Conservation (phyloP, 495 filamentous ascomycete species). For the Neurospora sp. region DNA sequence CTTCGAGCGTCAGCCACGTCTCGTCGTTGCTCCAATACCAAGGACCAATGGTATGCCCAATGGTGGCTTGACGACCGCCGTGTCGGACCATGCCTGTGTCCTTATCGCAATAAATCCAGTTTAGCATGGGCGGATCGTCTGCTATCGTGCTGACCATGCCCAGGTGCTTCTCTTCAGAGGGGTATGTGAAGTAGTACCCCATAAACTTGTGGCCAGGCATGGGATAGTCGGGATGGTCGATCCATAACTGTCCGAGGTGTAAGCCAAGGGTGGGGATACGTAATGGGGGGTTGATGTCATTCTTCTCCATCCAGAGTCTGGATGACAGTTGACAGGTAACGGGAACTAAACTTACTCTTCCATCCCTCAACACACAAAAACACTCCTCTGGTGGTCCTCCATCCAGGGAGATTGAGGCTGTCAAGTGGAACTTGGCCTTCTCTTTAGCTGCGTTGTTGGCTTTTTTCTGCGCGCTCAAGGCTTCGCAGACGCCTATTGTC, state of each 20-base stretch:
- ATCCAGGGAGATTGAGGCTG: conserved; percentile 34
- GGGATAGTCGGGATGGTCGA: conserved; percentile 35
- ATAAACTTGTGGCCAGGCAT: conserved; percentile 44
- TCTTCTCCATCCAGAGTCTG: background rate
- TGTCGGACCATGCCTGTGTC: conserved; percentile 46
- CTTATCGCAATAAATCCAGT: conserved; percentile 56
- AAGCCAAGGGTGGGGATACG: background rate
- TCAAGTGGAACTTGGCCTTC: conserved; percentile 41
- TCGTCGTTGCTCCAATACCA: conserved; percentile 50
- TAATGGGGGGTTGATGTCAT: conserved; percentile 5
- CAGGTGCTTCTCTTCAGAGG: conserved; percentile 42
- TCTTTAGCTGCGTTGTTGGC: conserved; percentile 38
- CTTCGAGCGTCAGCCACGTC: conserved; percentile 42
- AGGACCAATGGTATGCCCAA: conserved; percentile 42
- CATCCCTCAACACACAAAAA: conserved; percentile 33
- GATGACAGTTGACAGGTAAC: background rate
- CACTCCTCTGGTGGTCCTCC: conserved; percentile 26
- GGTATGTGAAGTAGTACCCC: conserved; percentile 52
- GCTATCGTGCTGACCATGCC: conserved; percentile 49
- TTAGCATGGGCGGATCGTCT: conserved; percentile 51
- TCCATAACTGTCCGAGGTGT: conserved; percentile 25
- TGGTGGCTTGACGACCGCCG: conserved; percentile 37
- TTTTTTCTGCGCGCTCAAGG: conserved; percentile 42
- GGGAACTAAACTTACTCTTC: conserved; percentile 25
- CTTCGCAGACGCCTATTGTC: conserved; percentile 40